Evolutionary conservation across 1,284 basidiomycete genomes (phyloP).

Genomic region (Trichosporon asahii): DNA sequence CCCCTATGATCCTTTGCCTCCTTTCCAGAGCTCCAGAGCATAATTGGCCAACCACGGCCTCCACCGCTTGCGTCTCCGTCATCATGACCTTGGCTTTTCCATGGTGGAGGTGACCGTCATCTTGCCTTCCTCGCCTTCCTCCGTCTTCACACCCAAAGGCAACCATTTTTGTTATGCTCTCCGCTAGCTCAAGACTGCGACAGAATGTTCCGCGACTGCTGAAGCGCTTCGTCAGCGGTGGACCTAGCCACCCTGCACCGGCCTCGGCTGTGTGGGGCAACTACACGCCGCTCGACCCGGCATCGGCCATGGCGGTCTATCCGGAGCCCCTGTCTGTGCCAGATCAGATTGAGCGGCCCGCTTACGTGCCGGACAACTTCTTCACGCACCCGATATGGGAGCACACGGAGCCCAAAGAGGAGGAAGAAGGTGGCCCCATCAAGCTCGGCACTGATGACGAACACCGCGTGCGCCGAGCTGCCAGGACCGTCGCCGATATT

Average conservation of each 20-base stretch:
- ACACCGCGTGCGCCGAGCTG: conserved; percentile 59
- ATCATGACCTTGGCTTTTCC: neutral
- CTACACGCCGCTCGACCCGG: conserved; percentile 31
- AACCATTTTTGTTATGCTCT: neutral
- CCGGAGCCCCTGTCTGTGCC: conserved; percentile 60
- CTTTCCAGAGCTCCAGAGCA: neutral
- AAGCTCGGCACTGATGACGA: conserved; percentile 62
- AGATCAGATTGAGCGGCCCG: conserved; percentile 59
- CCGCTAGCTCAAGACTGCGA: neutral
- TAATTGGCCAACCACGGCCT: neutral
- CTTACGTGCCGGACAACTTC: conserved; percentile 58
- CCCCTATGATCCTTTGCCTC: neutral
- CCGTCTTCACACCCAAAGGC: neutral
- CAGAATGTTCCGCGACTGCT: neutral
- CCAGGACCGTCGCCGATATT: conserved; percentile 61
- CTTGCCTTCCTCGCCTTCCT: neutral
- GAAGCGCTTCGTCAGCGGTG: neutral
- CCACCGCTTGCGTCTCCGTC: neutral
- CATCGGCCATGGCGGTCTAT: conserved; percentile 35
- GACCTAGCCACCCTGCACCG: neutral
- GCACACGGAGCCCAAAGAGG: conserved; percentile 51
- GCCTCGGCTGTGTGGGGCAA: neutral
- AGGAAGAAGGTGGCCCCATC: conserved; percentile 51
- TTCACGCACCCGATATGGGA: conserved; percentile 51
- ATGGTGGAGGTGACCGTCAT: neutral